Conservation (phyloP, 164 flowering plant genomes). For the Euptelea pleiosperma region DNA sequence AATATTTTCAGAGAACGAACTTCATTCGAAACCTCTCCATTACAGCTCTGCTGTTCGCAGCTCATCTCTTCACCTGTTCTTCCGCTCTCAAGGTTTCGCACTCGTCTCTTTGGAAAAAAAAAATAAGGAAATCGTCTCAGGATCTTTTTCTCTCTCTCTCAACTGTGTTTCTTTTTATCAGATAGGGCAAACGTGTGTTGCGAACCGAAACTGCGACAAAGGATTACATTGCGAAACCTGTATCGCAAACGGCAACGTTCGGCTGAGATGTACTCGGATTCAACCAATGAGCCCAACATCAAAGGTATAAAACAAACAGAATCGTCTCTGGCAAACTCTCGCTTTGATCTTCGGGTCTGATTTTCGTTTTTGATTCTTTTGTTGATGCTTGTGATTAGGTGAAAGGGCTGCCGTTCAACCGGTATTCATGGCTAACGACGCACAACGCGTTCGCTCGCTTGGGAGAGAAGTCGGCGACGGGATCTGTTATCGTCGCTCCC, state of each 20-base stretch:
- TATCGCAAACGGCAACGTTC: slow-evolving; percentile 49
- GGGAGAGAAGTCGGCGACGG: slow-evolving; percentile 57
- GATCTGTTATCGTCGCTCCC: slow-evolving; percentile 50
- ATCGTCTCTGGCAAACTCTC: too few species aligned
- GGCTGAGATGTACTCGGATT: slow-evolving; percentile 72
- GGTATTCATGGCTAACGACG: slow-evolving; percentile 91
- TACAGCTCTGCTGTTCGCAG: slow-evolving; percentile 14
- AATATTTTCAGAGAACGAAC: slow-evolving; percentile 18
- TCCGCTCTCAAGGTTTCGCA: slow-evolving; percentile 46
- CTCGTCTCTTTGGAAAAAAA: not conserved
- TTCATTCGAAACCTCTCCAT: not conserved
- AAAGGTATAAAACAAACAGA: slow-evolving; percentile 34
- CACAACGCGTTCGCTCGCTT: slow-evolving; percentile 73
- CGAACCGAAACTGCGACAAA: slow-evolving; percentile 48
- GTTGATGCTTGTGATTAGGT: slow-evolving; percentile 41
- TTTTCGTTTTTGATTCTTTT: too few species aligned
- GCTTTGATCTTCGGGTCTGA: too few species aligned
- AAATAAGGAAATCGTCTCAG: not conserved
- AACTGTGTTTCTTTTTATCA: slow-evolving; percentile 1
- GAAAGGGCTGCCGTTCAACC: slow-evolving; percentile 65
- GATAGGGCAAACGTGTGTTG: slow-evolving; percentile 59
- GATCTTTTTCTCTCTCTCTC: not conserved
- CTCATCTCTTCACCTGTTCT: slow-evolving; percentile 23
- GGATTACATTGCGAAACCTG: slow-evolving; percentile 89
- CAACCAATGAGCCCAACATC: slow-evolving; percentile 57